Base-by-base conservation (phyloP, 306 rosid species). In the Cucumis cinereus region DNA sequence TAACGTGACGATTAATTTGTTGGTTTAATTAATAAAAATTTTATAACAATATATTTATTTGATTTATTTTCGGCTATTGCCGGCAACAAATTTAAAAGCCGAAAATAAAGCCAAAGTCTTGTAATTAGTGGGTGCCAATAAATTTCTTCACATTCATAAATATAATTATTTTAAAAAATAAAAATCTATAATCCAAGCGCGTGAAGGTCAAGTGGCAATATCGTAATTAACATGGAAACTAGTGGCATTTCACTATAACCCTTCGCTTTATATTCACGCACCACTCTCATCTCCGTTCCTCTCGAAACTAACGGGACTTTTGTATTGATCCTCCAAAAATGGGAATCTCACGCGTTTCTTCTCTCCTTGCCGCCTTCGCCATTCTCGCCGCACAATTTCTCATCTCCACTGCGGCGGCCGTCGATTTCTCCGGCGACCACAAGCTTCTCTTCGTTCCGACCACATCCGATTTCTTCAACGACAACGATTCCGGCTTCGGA, bases 401-500 rank as follows among this genome's bases (percentile, higher is more conserved):
- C 6, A 8, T 40, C 55, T 68, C 55, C 2, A 12, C 35, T 8
- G 75, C 75, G 40, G 4, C 24, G 5, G 24, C 16, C 75, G 23
- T 24, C 19, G 57, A 69, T 45, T 69, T 69, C 55, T 41, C 75
- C 40, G 75, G 58, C 22, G 75, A 24, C 41, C 6, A 26, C 41
- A 16, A 24, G 1, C 58, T 70, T 55, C 75, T 70, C 58, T 70
- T 23, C 41, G 23, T 26, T 2, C 75, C 75, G 5, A 5, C 58
- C 1, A 49, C 24, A 8, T 70, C 75, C 22, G 58, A 70, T 30
- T 30, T 30, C 35, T 30, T 30, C 35, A 90, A 81, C 10, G 87
- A 78, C 8, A 90, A 81, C 6, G 90, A 78, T 14, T 74, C 50
- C 47, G 50, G 45, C 35, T 76, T 79, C 53, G 96, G 84, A 7